Evolutionary conservation across 2,329 filamentous ascomycete species (phyloP).

Genomic region (Ploettnerulaceae sp.): DNA sequence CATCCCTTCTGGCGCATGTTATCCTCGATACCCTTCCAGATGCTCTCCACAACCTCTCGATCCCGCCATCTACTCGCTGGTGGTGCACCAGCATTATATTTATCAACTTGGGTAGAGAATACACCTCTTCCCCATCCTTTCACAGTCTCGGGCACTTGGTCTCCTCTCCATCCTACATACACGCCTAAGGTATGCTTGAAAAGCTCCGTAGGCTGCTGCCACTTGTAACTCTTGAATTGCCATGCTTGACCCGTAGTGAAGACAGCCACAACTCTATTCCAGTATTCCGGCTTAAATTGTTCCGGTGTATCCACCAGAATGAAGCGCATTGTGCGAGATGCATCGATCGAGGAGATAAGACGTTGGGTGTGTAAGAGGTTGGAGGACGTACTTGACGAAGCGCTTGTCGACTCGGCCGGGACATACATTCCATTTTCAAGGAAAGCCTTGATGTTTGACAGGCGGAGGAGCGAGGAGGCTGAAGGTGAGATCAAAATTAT

Average conservation of each 20-base stretch:
- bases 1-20: conserved; percentile 85
- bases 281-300: conserved; percentile 97
- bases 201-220: conserved; percentile 80
- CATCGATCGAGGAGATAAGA: conserved; percentile 64
- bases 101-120: conserved; percentile 73
- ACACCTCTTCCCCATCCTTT: conserved; percentile 84
- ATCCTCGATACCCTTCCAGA: conserved; percentile 85
- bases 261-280: conserved; percentile 89
- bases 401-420: conserved; percentile 61
- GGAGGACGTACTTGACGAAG: conserved; percentile 58
- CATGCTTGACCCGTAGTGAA: conserved; percentile 97
- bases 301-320: conserved; percentile 91
- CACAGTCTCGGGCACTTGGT: conserved; percentile 71
- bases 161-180: conserved; percentile 87
- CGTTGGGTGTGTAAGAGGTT: conserved; percentile 86
- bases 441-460: conserved; percentile 94
- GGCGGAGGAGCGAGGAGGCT: conserved; percentile 86
- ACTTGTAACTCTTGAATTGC: conserved; percentile 99
- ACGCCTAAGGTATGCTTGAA: conserved; percentile 86
- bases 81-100: conserved; percentile 58
- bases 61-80: conserved; percentile 66
- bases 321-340: conserved; percentile 75
- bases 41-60: conserved; percentile 83
- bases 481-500: conserved; percentile 97
- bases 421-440: conserved; percentile 79